Evolutionary conservation across 2,329 filamentous ascomycete genomes (phyloP).

Genomic region (Tolypocladium pustulatum): DNA sequence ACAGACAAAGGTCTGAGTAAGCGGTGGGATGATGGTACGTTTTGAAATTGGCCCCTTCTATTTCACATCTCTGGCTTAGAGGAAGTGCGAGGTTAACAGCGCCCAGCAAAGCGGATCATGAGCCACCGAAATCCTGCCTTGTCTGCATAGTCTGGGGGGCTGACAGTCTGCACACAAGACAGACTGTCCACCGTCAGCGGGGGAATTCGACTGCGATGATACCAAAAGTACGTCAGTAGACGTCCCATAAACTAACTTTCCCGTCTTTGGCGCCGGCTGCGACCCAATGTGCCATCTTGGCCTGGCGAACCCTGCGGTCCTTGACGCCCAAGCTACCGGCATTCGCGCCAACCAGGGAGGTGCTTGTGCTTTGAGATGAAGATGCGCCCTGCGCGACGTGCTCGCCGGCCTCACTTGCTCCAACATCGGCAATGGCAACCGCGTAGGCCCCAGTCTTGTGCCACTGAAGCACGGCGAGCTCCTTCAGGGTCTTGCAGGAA

Average conservation of each 20-base stretch:
- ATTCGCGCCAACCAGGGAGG: not conserved
- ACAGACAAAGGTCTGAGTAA: not conserved
- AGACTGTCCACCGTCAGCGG: not conserved
- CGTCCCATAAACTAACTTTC: constrained; percentile 90
- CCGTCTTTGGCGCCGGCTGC: constrained; percentile 89
- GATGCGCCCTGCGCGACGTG: not conserved
- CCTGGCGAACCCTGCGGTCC: constrained; percentile 51
- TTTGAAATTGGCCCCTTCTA: not conserved
- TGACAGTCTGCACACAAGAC: not conserved
- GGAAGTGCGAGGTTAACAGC: not conserved
- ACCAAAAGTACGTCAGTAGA: constrained; percentile 49
- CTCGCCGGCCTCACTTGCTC: not conserved
- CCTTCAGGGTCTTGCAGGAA: constrained; percentile 66
- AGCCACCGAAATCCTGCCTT: not conserved
- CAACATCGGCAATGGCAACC: constrained; percentile 54
- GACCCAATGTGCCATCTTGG: constrained; percentile 72
- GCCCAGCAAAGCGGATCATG: not conserved
- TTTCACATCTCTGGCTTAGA: not conserved
- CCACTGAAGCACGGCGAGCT: constrained; percentile 90
- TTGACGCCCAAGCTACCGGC: constrained; percentile 33
- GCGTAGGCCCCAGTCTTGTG: constrained; percentile 82
- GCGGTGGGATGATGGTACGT: constrained; percentile 9
- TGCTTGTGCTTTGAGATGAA: not conserved
- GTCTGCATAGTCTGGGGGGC: not conserved
- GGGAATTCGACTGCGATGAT: not conserved